phyloP scores from a whole-genome alignment of 2,329 filamentous ascomycete species.

The Fusarium sp. region DNA sequence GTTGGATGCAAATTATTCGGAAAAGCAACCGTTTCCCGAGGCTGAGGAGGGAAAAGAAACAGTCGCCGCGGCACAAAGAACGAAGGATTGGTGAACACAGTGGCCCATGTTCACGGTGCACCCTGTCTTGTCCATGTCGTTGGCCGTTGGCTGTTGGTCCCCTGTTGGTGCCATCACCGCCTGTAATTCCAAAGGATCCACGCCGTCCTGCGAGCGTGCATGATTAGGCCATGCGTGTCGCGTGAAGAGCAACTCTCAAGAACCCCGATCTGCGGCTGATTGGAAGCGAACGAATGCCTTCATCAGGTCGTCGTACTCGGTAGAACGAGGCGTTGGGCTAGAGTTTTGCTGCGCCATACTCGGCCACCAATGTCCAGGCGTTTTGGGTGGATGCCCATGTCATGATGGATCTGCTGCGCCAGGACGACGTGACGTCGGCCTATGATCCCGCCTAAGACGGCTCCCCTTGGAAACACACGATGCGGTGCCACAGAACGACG shows the following conservation, averaged over 20 bases:
- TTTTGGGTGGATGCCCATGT: conserved; percentile 23
- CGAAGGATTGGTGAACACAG: conserved; percentile 16
- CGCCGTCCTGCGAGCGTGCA: conserved; percentile 13
- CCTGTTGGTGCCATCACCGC: conserved; percentile 4
- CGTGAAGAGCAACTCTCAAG: conserved; percentile 30
- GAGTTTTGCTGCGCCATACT: conserved; percentile 26
- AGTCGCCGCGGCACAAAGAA: conserved; percentile 11
- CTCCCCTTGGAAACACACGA: not conserved
- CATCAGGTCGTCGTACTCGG: conserved; percentile 23
- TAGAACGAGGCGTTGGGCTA: conserved; percentile 17
- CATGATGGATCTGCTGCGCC: conserved; percentile 23
- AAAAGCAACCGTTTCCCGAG: not conserved
- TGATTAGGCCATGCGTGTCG: conserved; percentile 20
- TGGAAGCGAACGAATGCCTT: conserved; percentile 20
- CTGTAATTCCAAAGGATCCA: conserved; percentile 9
- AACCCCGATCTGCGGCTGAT: conserved; percentile 6
- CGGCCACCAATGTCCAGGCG: conserved; percentile 18
- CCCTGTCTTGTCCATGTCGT: conserved; percentile 14
- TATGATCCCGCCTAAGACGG: conserved; percentile 2
- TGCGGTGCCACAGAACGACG: not conserved
- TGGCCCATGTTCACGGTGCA: conserved; percentile 20
- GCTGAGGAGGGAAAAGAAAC: not conserved
- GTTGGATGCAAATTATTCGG: conserved; percentile 9
- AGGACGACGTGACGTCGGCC: conserved; percentile 18
- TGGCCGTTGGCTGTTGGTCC: conserved; percentile 4